Evolutionary conservation across 2,329 filamentous ascomycete species (phyloP), one percentile per base, ranked within the genome.

Genomic region (Fusarium pseudonygamai): DNA sequence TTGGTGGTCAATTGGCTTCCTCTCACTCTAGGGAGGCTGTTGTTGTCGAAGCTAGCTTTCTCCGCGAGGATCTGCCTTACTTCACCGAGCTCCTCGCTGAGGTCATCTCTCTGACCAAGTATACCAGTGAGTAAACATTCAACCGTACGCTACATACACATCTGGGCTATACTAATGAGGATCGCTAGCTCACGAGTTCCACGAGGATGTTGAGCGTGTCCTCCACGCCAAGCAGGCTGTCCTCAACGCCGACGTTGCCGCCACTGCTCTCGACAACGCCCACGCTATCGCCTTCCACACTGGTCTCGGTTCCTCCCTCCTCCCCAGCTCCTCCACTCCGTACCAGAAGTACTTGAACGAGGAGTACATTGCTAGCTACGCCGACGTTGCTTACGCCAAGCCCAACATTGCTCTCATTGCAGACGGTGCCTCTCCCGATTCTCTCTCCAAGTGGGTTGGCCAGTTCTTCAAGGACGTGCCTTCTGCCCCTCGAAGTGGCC

Each of bases 71-170:
- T 83, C 91, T 99, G 77, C 96, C 96, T 77, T 99, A 98, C 90
- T 99, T 97, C 84, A 91, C 95, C 80, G 96, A 99, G 88, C 89
- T 99, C 75, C 90, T 99, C 78, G 94, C 93, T 80, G 97, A 99
- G 88, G 93, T 98, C 79, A 88, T 96, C 80, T 91, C 92, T 71
- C 87, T 93, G 85, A 97, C 96, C 78, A 96, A 94, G 86, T 99
- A 94, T 84, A 91, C 91, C 75, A 87, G 91, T 93, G 85, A 85
- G 90, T 77, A 58, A 69, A 61, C 46, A 39, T 50, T 55, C 47
- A 42, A 70, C 43, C 65, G 28, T 62, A 56, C 58, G 49, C 34
- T 55, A 47, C 28, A 45, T 50, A 56, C 55, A 28, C 49, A 52
- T 49, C 37, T 49, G 32, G 55, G 58, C 42, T 46, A 47, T 63